Percentiles rank a stretch among this genome's conserved stretches.
Evolutionary conservation across 768 basidiomycete genomes (phyloP).

Genomic region (Lactarius hatsudake): DNA sequence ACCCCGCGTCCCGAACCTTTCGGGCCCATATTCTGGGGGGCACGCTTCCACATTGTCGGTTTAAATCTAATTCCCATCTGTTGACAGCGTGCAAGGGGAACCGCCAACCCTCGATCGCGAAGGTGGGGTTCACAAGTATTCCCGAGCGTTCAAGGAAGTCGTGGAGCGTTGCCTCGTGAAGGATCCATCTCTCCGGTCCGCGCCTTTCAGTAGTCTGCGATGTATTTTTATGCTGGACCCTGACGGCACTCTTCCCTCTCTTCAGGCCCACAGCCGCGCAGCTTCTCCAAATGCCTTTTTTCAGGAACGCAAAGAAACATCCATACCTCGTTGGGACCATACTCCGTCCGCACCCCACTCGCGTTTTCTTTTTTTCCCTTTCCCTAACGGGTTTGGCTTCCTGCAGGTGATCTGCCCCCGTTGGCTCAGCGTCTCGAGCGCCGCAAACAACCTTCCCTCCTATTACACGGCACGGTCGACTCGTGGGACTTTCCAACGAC

Average conservation of each 20-base stretch:
- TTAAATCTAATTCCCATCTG: slow-evolving; percentile 1
- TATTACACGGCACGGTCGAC: slow-evolving; percentile 54
- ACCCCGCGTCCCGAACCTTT: neutral
- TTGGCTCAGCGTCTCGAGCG: slow-evolving; percentile 73
- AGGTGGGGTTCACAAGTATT: slow-evolving; percentile 70
- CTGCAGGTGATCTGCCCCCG: slow-evolving; percentile 64
- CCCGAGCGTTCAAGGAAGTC: slow-evolving; percentile 78
- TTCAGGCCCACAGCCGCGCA: slow-evolving; percentile 72
- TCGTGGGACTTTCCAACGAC: slow-evolving; percentile 77
- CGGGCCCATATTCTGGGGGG: neutral
- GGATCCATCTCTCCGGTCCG: slow-evolving; percentile 73
- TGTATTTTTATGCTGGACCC: neutral
- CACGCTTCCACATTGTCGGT: neutral
- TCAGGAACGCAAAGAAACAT: slow-evolving; percentile 76
- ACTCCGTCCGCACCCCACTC: slow-evolving; percentile 45
- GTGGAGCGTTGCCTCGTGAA: slow-evolving; percentile 81
- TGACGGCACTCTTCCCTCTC: neutral
- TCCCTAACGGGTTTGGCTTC: neutral
- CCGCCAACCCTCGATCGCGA: slow-evolving; percentile 76
- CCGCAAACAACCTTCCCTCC: slow-evolving; percentile 39
- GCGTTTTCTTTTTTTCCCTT: neutral
- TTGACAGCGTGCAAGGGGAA: slow-evolving; percentile 65
- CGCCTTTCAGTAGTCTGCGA: neutral
- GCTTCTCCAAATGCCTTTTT: slow-evolving; percentile 75
- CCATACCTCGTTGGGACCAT: slow-evolving; percentile 75